These are phyloP conservation scores for Gossypium bickii DNA, from an alignment of 345 rosid genomes.

Conservation along the genomic window DNA sequence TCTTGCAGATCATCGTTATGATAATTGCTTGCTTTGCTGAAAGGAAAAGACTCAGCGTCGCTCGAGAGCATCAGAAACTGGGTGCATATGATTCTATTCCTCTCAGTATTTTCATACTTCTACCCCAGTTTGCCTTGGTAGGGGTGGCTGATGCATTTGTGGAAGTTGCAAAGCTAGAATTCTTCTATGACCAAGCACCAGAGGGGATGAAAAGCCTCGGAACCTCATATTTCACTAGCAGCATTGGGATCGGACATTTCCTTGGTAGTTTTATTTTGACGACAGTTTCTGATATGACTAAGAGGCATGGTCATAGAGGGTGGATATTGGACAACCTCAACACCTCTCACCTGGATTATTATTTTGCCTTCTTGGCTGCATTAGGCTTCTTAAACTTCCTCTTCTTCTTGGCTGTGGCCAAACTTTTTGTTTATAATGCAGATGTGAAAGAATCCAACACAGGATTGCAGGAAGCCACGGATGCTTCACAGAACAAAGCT, in stretches of 20 bases:
- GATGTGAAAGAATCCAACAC: constrained; percentile 28
- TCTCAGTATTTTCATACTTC: constrained; percentile 48
- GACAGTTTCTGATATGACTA: constrained; percentile 43
- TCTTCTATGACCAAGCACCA: constrained; percentile 89
- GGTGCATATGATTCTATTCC: constrained; percentile 40
- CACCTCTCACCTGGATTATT: constrained; percentile 61
- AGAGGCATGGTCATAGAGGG: constrained; percentile 39
- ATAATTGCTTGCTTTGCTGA: constrained; percentile 44
- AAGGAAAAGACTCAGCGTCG: constrained; percentile 56
- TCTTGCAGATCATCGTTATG: constrained; percentile 52
- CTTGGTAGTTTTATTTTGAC: constrained; percentile 57
- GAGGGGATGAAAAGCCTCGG: constrained; percentile 80
- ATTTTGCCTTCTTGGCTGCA: constrained; percentile 53
- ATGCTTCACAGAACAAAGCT: background rate
- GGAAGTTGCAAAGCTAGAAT: constrained; percentile 78
- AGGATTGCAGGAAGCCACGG: constrained; percentile 13
- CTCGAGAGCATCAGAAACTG: constrained; percentile 26
- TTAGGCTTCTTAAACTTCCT: constrained; percentile 50
- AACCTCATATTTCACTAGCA: constrained; percentile 56
- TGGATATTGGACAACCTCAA: constrained; percentile 79
- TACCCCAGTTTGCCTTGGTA: constrained; percentile 68
- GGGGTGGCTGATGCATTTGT: constrained; percentile 66
- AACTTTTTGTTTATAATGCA: constrained; percentile 48
- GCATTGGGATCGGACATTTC: constrained; percentile 63
- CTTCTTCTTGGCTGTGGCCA: constrained; percentile 52